These are phyloP conservation scores for Polychytrium aggregatum DNA, from an alignment of 192 early-diverging fungal genomes.

Conservation along the genomic window DNA sequence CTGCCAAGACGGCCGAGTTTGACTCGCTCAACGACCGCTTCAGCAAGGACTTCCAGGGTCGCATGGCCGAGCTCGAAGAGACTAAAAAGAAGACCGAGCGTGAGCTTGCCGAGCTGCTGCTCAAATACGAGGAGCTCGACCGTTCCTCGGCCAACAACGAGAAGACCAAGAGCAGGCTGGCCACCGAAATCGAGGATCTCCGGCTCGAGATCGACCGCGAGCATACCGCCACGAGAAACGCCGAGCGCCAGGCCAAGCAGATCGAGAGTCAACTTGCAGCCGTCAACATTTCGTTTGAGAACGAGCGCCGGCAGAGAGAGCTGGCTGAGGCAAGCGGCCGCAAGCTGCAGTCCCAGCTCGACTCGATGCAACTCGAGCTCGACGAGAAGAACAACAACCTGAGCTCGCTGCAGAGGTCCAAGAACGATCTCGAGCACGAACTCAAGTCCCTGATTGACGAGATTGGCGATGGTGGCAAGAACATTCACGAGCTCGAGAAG, in stretches of 20 bases:
- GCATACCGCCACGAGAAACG: conserved; percentile 53
- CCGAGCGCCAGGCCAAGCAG: conserved; percentile 49
- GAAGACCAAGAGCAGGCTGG: conserved; percentile 54
- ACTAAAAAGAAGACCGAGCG: conserved; percentile 37
- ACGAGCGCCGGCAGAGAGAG: conserved; percentile 46
- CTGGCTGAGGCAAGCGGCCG: conserved; percentile 46
- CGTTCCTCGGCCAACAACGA: conserved; percentile 49
- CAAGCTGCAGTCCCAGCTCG: conserved; percentile 43
- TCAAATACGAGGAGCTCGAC: conserved; percentile 50
- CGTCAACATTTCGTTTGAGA: conserved; percentile 41
- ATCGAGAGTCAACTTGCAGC: conserved; percentile 42
- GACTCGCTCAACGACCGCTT: conserved; percentile 53
- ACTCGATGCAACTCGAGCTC: conserved; percentile 44
- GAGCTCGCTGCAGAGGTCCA: conserved; percentile 41
- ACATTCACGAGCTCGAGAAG: conserved; percentile 66
- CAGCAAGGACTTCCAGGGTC: conserved; percentile 42
- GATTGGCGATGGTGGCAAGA: conserved; percentile 63
- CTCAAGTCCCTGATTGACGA: conserved; percentile 56
- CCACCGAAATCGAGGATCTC: conserved; percentile 65
- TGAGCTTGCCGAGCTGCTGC: conserved; percentile 55
- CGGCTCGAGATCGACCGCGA: conserved; percentile 64
- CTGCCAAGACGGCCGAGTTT: conserved; percentile 46
- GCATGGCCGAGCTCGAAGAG: conserved; percentile 44
- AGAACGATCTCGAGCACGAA: conserved; percentile 55
- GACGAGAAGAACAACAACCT: conserved; percentile 46